Evolutionary conservation across 129 eudicot species (phyloP).

Genomic region (Erigeron canadensis): DNA sequence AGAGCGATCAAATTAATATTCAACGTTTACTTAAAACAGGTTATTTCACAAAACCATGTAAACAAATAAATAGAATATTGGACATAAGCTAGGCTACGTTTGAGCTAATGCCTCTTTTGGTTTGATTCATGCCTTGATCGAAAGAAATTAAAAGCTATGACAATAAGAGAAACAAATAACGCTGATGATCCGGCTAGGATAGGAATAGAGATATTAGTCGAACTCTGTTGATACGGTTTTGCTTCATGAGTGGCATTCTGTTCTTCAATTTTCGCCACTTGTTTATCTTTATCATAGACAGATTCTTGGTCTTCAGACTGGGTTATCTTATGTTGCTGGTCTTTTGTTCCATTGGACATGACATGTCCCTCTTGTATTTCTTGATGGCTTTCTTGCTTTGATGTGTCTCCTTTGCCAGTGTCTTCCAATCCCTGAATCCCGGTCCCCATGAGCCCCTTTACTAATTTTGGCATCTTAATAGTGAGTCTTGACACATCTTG

Average conservation of each 20-base stretch:
- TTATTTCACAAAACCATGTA: not conserved
- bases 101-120: slow-evolving; percentile 36
- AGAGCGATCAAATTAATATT: no score
- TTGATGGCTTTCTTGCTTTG: not conserved
- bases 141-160: slow-evolving; percentile 45
- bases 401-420: slow-evolving; percentile 3
- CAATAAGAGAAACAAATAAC: slow-evolving; percentile 51
- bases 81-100: not conserved
- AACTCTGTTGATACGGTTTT: slow-evolving; percentile 28
- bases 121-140: slow-evolving; percentile 40
- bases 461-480: slow-evolving; percentile 57
- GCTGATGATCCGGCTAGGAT: slow-evolving; percentile 78
- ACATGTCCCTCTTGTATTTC: slow-evolving; percentile 6
- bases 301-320: slow-evolving; percentile 9
- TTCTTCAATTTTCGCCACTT: not conserved
- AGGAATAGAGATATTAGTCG: slow-evolving; percentile 35
- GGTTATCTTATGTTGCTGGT: not conserved
- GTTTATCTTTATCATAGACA: not conserved
- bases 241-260: slow-evolving; percentile 12
- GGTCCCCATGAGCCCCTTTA: slow-evolving; percentile 36
- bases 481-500: slow-evolving; percentile 44
- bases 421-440: slow-evolving; percentile 45
- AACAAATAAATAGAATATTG: not conserved
- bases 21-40: not conserved
- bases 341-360: not conserved